Evolutionary conservation across 805 yeast species (phyloP).

Genomic region (Metschnikowia cerradonensis): DNA sequence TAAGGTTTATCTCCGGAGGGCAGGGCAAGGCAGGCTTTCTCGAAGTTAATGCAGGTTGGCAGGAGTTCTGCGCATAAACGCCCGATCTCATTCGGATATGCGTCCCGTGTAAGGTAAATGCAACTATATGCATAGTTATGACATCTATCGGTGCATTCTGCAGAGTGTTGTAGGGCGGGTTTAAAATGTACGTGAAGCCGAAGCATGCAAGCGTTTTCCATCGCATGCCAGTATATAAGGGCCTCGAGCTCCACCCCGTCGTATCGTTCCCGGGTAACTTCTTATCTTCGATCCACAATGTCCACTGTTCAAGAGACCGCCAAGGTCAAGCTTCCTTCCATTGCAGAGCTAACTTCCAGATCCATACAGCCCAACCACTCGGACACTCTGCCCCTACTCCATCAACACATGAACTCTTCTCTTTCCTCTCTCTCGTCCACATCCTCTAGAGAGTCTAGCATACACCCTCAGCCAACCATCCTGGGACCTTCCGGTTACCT

Average conservation of each 20-base stretch:
- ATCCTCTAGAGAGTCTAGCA: background rate
- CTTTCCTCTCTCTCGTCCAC: background rate
- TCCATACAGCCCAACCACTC: background rate
- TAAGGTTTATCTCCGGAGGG: background rate
- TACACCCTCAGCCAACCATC: background rate
- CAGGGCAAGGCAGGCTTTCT: background rate
- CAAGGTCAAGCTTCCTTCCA: slow-evolving; percentile 18
- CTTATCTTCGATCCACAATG: slow-evolving; percentile 3
- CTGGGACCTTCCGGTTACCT: background rate
- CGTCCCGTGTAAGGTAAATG: background rate
- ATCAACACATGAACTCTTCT: background rate
- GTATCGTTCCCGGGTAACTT: background rate
- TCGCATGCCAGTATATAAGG: background rate
- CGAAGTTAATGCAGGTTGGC: background rate
- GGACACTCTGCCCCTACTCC: slow-evolving; percentile 8
- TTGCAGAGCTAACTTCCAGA: slow-evolving; percentile 16
- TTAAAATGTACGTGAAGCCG: slow-evolving; percentile 3
- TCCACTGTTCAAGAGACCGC: background rate
- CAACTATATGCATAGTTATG: background rate
- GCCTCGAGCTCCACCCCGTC: background rate
- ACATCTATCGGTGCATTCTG: slow-evolving; percentile 4
- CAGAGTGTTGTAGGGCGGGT: slow-evolving; percentile 1
- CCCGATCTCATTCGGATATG: slow-evolving; percentile 1
- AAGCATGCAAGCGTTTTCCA: slow-evolving; percentile 1
- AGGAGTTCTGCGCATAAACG: background rate